Base-by-base conservation (phyloP, 768 basidiomycete genomes). In the Trametes punicea region DNA sequence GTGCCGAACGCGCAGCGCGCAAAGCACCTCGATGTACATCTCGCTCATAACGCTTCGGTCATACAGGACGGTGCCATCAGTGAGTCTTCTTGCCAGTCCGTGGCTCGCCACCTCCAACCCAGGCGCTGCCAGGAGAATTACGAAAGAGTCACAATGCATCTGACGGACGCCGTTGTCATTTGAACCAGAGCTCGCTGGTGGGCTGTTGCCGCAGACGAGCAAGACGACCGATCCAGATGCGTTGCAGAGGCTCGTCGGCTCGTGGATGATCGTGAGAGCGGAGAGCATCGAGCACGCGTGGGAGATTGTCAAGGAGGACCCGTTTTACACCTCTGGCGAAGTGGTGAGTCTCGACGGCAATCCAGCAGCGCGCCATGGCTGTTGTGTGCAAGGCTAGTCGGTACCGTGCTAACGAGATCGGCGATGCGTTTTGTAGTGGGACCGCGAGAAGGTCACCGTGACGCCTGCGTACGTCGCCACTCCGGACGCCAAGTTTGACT, bases 401-500 rank as follows among this genome's bases (percentile, higher is more conserved):
- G n/a, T n/a, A n/a, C n/a, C n/a, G n/a, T n/a, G n/a, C n/a, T n/a
- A n/a, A n/a, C n/a, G n/a, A n/a, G n/a, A n/a, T n/a, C n/a, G n/a
- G n/a, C n/a, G n/a, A 36, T 7, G 13, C 13, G 4, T 15, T 8
- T 1, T 26, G 25, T 20, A 56, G 55, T 56, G 55, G 55, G 55
- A 56, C 18, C 47, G 20, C 16, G 45, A 42, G 47, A 56, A 38
- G 23, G 18, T 50, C 29, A 18, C 9, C 2, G 34, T 56, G 2
- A 29, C 40, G 26, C 40, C 55, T 15, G 34, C 30, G 2, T 50
- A 27, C 21, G 16, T 50, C 7, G 41, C 29, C 20, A 42, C 38
- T 15, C 47, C 40, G 9, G 41, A 42, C 30, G 55, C 29, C 2
- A 49, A 49, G 25, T 85, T 51, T 10, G 39, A 51, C n/a, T 51